Percentiles rank a stretch among this genome's conserved stretches.
Conservation (phyloP, 2,329 filamentous ascomycete species). For the Colletotrichum incanum region DNA sequence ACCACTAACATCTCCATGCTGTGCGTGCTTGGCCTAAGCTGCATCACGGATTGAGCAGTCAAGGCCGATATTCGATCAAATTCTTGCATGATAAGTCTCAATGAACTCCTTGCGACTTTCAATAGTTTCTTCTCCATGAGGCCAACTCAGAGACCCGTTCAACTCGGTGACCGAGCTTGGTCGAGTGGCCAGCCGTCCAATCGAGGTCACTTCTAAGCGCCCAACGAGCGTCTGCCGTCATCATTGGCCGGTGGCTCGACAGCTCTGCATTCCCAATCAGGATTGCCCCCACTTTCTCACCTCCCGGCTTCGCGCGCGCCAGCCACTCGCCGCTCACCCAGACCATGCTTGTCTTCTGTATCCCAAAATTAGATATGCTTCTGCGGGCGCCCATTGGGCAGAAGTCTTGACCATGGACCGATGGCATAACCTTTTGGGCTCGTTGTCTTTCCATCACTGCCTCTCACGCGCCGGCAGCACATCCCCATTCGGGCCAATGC, state of each 20-base stretch:
- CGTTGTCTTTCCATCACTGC: constrained; percentile 28
- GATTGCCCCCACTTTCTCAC: constrained; percentile 32
- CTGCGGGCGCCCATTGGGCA: constrained; percentile 53
- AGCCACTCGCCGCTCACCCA: constrained; percentile 51
- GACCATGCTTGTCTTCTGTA: constrained; percentile 46
- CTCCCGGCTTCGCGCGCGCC: constrained; percentile 57
- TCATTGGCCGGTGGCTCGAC: constrained; percentile 41
- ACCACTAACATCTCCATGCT: constrained; percentile 1
- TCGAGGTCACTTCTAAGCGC: constrained; percentile 46
- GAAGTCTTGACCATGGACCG: constrained; percentile 8
- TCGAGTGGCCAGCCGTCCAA: constrained; percentile 39
- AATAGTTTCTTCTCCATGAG: constrained; percentile 35
- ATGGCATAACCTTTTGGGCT: constrained; percentile 26
- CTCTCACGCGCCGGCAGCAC: constrained; percentile 33
- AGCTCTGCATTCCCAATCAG: constrained; percentile 27
- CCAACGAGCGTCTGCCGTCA: constrained; percentile 34
- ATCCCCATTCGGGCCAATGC: constrained; percentile 36
- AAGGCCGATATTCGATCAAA: constrained; percentile 24
- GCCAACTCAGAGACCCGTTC: constrained; percentile 29
- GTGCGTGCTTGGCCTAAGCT: neutral
- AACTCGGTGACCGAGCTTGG: constrained; percentile 9
- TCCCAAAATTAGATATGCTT: constrained; percentile 54
- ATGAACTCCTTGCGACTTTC: constrained; percentile 30
- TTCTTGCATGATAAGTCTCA: constrained; percentile 18
- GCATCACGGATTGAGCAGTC: constrained; percentile 23